Percentiles rank a stretch among this genome's conserved stretches.
Conservation (phyloP, 2,329 filamentous ascomycete species). For the Neophaeococcomyces aloes region DNA sequence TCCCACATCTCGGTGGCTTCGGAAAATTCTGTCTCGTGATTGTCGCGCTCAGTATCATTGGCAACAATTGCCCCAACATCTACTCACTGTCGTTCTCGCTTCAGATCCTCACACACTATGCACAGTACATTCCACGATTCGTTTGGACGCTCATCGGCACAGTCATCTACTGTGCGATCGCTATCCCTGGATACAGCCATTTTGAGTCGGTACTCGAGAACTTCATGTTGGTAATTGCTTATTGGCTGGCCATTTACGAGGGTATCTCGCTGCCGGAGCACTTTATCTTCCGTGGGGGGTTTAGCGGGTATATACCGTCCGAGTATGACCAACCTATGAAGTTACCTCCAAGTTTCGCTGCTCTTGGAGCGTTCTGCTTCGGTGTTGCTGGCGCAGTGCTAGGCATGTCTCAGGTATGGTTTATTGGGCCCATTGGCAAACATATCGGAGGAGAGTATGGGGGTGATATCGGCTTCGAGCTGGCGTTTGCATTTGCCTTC, state of each 20-base stretch:
- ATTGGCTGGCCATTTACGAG: slow-evolving; percentile 59
- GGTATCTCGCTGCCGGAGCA: slow-evolving; percentile 57
- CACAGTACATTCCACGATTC: slow-evolving; percentile 34
- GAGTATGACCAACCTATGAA: slow-evolving; percentile 47
- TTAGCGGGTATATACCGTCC: slow-evolving; percentile 48
- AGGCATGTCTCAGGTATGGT: slow-evolving; percentile 63
- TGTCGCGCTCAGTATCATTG: slow-evolving; percentile 55
- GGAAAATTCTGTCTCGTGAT: slow-evolving; percentile 62
- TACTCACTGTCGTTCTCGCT: slow-evolving; percentile 60
- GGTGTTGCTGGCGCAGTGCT: slow-evolving; percentile 56
- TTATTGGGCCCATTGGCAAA: slow-evolving; percentile 54
- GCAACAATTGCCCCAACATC: slow-evolving; percentile 62
- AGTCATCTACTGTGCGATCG: slow-evolving; percentile 55
- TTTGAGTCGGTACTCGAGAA: slow-evolving; percentile 57
- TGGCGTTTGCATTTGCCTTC: slow-evolving; percentile 37
- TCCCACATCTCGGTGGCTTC: slow-evolving; percentile 54
- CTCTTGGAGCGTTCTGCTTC: slow-evolving; percentile 51
- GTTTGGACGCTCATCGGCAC: slow-evolving; percentile 40
- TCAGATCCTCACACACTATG: slow-evolving; percentile 51
- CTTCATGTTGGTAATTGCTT: slow-evolving; percentile 54
- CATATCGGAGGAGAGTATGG: slow-evolving; percentile 42
- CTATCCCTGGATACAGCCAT: slow-evolving; percentile 57
- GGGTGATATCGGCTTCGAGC: slow-evolving; percentile 54
- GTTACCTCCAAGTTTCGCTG: slow-evolving; percentile 55
- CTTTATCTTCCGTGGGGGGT: slow-evolving; percentile 55